These are phyloP conservation scores for Fusarium acutatum DNA, from an alignment of 2,329 filamentous ascomycete species.

Conservation along the genomic window DNA sequence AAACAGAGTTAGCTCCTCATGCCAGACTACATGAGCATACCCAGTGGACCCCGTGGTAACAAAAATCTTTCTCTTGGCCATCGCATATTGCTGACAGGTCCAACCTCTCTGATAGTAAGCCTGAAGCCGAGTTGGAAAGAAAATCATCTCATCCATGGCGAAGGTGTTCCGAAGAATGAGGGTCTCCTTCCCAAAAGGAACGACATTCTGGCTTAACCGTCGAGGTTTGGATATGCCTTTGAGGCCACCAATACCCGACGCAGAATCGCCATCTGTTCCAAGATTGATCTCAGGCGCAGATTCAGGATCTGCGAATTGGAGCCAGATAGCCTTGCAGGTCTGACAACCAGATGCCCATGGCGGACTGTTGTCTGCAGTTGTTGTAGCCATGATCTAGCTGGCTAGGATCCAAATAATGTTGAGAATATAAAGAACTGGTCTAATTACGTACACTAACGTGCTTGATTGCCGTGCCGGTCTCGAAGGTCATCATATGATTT, in stretches of 20 bases:
- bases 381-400: not conserved
- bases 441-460: rapidly evolving
- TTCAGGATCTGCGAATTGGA: not conserved
- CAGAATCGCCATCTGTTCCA: not conserved
- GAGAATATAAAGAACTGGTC: not conserved
- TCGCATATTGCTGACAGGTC: slow-evolving; percentile 10
- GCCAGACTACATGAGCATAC: slow-evolving; percentile 6
- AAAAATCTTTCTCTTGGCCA: not conserved
- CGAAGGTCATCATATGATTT: rapidly evolving
- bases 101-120: slow-evolving; percentile 14
- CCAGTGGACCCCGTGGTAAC: not conserved
- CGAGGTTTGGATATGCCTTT: not conserved
- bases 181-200: not conserved
- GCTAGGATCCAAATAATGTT: rapidly evolving
- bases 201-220: not conserved
- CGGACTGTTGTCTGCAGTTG: rapidly evolving
- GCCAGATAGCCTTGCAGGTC: not conserved
- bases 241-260: not conserved
- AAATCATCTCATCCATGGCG: rapidly evolving
- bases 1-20: not conserved
- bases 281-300: not conserved
- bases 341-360: not conserved
- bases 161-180: not conserved
- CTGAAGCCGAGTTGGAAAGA: not conserved
- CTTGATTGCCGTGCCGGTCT: not conserved